A percentile compares a stretch with the other conserved stretches of the same genome.
These are phyloP conservation scores for Leishmania mexicana DNA, from an alignment of 208 protist genomes.

Conservation along the genomic window DNA sequence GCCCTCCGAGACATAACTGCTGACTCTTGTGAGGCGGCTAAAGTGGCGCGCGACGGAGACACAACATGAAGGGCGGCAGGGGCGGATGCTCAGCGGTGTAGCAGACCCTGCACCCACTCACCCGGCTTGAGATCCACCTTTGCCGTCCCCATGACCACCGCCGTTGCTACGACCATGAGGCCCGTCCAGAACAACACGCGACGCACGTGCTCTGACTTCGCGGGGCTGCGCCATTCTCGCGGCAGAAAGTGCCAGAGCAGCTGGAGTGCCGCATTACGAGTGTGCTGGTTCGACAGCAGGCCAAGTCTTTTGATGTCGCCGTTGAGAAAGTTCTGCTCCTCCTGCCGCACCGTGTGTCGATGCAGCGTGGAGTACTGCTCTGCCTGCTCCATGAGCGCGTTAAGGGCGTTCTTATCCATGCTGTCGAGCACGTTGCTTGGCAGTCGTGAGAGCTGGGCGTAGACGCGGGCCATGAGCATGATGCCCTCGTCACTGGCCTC, in stretches of 20 bases:
- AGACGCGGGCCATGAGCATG: constrained; percentile 74
- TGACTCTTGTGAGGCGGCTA: background rate
- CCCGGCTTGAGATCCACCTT: constrained; percentile 10
- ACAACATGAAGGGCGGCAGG: background rate
- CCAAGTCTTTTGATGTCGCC: constrained; percentile 59
- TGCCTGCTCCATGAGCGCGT: constrained; percentile 46
- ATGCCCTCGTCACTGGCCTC: constrained; percentile 45
- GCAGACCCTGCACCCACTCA: constrained; percentile 21
- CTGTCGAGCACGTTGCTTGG: constrained; percentile 44
- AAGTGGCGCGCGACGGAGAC: background rate
- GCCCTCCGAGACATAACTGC: background rate
- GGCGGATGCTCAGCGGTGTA: constrained; percentile 9
- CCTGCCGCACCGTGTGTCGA: constrained; percentile 26
- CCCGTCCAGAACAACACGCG: constrained; percentile 31
- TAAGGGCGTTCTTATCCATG: constrained; percentile 31
- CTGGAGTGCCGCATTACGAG: constrained; percentile 72
- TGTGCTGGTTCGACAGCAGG: constrained; percentile 60
- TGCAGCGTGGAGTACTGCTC: constrained; percentile 35
- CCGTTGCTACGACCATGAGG: constrained; percentile 33
- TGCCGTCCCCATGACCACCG: constrained; percentile 29
- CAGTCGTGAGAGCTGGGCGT: constrained; percentile 56
- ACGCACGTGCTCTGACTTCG: constrained; percentile 29
- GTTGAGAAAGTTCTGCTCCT: constrained; percentile 52
- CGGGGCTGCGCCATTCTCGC: constrained; percentile 77
- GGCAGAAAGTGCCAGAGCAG: constrained; percentile 67